Base-by-base conservation (phyloP, 1,284 basidiomycete genomes). In the Fomitiporia mediterranea region DNA sequence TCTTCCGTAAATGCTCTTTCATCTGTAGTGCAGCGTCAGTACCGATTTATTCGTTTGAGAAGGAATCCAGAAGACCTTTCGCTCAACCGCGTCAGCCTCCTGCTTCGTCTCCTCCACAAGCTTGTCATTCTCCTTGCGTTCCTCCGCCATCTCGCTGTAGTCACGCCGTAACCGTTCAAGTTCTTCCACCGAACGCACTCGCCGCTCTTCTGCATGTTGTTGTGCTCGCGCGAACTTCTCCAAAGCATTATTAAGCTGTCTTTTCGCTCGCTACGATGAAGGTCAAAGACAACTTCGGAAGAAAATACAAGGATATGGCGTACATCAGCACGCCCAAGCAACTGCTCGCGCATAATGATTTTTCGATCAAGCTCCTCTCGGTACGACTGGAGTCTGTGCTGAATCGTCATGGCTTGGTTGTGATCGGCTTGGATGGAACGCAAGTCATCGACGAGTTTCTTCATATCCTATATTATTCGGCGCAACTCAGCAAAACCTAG, bases 161-260 rank as follows among this genome's bases (percentile, higher is more conserved):
- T 92, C 87, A 37, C 72, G 74, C 65, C 90, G 82, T 25, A 94
- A 73, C 7, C 82, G 77, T 53, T 86, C 82, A 54, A 92, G 82
- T 9, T 82, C 85, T 59, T 80, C 77, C 61, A 85, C 81, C 60
- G 82, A 85, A 9, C 82, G 78, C 15, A 75, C 66, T 51, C 84
- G 82, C 67, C 86, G 88, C 58, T 93, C 89, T 65, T 86, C 82
- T 4, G 84, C 83, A 58, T 89, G 84, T 60, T 80, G 77, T 64
- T 88, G 82, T 1, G 86, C 84, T 17, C 88, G 81, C 54, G 84
- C 81, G 7, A 53, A 58, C 49, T 62, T 60, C 57, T 53, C 62
- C 53, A 58, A 46, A 11, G 55, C 62, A 35, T 60, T 62, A 49
- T 55, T 59, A 55, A 55, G 43, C 47, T 63, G 46, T 15, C 53